Percentiles rank a stretch among this genome's conserved stretches.
These are phyloP conservation scores for Hebeloma cylindrosporum DNA, from an alignment of 768 basidiomycete species.

Conservation along the genomic window DNA sequence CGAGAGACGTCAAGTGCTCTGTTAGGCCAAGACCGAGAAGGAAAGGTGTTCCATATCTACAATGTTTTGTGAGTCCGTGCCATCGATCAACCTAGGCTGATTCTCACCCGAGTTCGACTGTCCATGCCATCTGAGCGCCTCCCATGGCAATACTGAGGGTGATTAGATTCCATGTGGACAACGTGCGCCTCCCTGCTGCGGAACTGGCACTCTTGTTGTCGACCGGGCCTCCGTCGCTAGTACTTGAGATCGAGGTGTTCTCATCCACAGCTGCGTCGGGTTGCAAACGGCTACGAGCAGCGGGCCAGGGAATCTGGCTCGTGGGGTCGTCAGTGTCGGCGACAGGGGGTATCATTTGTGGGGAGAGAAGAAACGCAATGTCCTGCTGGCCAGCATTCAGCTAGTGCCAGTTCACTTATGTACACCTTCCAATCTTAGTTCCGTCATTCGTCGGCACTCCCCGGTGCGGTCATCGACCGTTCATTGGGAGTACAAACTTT, in stretches of 20 bases:
- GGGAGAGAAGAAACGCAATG: slow-evolving; percentile 19
- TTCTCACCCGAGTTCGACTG: slow-evolving; percentile 86
- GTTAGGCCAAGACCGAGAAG: slow-evolving; percentile 68
- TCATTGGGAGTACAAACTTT: background rate
- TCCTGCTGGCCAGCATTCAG: slow-evolving; percentile 19
- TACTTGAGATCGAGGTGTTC: slow-evolving; percentile 15
- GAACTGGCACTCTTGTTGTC: slow-evolving; percentile 21
- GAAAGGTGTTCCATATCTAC: slow-evolving; percentile 94
- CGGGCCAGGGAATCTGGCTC: slow-evolving; percentile 78
- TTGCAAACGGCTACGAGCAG: slow-evolving; percentile 31
- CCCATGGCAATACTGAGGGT: slow-evolving; percentile 90
- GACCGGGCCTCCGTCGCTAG: slow-evolving; percentile 18
- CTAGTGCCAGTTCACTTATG: slow-evolving; percentile 19
- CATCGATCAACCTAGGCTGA: background rate
- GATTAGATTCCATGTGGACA: slow-evolving; percentile 71
- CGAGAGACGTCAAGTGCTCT: slow-evolving; percentile 88
- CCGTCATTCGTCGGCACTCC: slow-evolving; percentile 17
- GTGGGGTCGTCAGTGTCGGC: slow-evolving; percentile 73
- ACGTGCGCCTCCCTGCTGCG: slow-evolving; percentile 33
- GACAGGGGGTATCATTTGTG: slow-evolving; percentile 70
- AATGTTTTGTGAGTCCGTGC: slow-evolving; percentile 15
- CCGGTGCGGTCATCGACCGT: slow-evolving; percentile 9
- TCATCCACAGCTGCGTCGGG: slow-evolving; percentile 28
- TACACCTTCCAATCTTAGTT: slow-evolving; percentile 15
- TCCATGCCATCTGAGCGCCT: slow-evolving; percentile 95